phyloP scores from a whole-genome alignment of 306 rosid species.

The Pyrus pyrifolia region DNA sequence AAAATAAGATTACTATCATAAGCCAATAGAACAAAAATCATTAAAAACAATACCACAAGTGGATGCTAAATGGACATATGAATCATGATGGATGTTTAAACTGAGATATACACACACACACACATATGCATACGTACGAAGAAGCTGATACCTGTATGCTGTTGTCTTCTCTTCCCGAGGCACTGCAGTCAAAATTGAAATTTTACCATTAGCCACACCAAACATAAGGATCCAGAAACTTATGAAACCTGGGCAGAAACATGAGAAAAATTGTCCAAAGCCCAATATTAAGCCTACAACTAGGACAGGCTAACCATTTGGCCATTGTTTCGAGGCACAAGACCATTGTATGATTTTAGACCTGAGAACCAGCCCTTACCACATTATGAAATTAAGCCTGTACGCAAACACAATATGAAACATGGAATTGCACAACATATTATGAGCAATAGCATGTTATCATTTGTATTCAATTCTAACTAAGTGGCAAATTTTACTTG shows the following conservation, averaged over 20 bases:
- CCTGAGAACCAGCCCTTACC: neutral
- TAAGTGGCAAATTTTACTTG: neutral
- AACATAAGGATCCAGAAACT: neutral
- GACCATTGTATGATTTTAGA: neutral
- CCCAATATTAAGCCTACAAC: neutral
- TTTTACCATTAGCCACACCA: neutral
- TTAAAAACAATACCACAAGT: neutral
- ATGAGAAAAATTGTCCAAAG: neutral
- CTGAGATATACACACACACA: neutral
- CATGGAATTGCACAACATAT: neutral
- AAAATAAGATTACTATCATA: neutral
- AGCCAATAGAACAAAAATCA: neutral
- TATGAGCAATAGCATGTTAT: neutral
- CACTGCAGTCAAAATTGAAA: conserved; percentile 4
- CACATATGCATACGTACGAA: neutral
- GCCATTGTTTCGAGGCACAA: neutral
- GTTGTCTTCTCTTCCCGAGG: conserved; percentile 9
- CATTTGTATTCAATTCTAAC: neutral
- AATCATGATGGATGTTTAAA: neutral
- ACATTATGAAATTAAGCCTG: neutral
- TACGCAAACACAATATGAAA: neutral
- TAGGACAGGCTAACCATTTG: neutral
- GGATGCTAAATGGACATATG: neutral
- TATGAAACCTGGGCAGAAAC: neutral
- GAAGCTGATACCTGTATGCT: conserved; percentile 4